A percentile compares a stretch with the other conserved stretches of the same genome.
Evolutionary conservation across 1,139 yeast species (phyloP).

Genomic region (Sugiyamaella novakii): DNA sequence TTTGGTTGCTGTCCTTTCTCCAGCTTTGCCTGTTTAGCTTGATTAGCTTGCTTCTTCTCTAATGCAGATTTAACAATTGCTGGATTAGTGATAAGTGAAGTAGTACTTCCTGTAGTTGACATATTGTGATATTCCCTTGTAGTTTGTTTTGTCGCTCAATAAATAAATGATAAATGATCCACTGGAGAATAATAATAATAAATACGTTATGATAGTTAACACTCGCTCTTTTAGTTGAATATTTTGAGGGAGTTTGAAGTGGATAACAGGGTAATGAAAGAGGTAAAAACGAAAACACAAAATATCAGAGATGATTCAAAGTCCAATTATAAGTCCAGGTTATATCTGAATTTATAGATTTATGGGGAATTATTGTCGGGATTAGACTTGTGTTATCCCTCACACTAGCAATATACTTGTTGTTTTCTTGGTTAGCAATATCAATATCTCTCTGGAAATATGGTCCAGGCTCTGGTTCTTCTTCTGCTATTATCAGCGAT

Average conservation of each 20-base stretch:
- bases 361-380: too few relatives aligned
- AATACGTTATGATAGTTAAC: background rate
- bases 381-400: too few relatives aligned
- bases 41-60: constrained; percentile 18
- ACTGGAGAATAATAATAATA: background rate
- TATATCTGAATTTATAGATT: too few relatives aligned
- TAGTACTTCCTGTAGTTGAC: constrained; percentile 8
- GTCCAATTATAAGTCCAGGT: too few relatives aligned
- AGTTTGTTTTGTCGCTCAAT: constrained; percentile 1
- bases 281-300: too few relatives aligned
- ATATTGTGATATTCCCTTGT: too few relatives aligned
- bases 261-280: too few relatives aligned
- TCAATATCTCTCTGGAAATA: background rate
- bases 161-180: constrained; percentile 9
- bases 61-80: constrained; percentile 37
- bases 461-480: background rate
- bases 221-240: constrained; percentile 13
- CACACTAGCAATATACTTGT: too few relatives aligned
- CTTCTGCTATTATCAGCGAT: constrained; percentile 5
- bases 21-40: constrained; percentile 11
- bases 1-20: constrained; percentile 9
- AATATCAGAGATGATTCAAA: too few relatives aligned
- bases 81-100: constrained; percentile 36
- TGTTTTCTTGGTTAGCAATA: too few relatives aligned
- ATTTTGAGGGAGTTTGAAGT: too few relatives aligned